A percentile compares a stretch with the other conserved stretches of the same genome.
Evolutionary conservation across 345 rosid genomes (phyloP).

Genomic region (Lepidium aucheri): DNA sequence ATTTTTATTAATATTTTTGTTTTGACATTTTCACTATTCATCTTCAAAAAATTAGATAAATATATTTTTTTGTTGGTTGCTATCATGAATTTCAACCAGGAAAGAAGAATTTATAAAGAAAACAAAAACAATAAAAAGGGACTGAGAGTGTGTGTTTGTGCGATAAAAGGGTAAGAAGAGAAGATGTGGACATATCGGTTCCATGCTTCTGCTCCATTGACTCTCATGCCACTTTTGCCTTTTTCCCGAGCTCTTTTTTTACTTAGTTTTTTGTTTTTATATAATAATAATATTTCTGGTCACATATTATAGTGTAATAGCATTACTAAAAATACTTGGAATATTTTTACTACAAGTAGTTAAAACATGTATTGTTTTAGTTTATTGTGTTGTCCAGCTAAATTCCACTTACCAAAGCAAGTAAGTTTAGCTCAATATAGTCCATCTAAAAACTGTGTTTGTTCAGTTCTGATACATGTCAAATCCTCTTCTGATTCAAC

Average conservation of each 20-base stretch:
- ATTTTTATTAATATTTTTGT: constrained; percentile 7
- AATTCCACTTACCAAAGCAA: constrained; percentile 15
- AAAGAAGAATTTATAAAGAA: not conserved
- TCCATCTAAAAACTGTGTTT: not conserved
- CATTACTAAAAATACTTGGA: constrained; percentile 12
- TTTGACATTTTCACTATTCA: not conserved
- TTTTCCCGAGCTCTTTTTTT: constrained; percentile 24
- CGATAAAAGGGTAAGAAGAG: constrained; percentile 22
- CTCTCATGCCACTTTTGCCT: constrained; percentile 29
- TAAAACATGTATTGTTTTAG: constrained; percentile 8
- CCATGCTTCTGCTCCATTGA: constrained; percentile 43
- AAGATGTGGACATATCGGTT: constrained; percentile 64
- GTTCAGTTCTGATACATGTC: not conserved
- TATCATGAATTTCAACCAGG: not conserved
- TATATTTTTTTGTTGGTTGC: not conserved
- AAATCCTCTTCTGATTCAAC: too few relatives aligned
- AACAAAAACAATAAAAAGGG: not conserved
- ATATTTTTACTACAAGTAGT: constrained; percentile 21
- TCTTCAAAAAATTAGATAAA: not conserved
- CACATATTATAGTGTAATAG: not conserved
- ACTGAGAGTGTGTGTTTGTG: constrained; percentile 30
- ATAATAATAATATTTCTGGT: not conserved
- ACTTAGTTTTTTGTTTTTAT: not conserved
- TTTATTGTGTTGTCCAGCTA: constrained; percentile 24
- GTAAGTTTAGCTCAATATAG: not conserved